phyloP scores from a whole-genome alignment of 495 filamentous ascomycete genomes.

The Aspergillus campestris region DNA sequence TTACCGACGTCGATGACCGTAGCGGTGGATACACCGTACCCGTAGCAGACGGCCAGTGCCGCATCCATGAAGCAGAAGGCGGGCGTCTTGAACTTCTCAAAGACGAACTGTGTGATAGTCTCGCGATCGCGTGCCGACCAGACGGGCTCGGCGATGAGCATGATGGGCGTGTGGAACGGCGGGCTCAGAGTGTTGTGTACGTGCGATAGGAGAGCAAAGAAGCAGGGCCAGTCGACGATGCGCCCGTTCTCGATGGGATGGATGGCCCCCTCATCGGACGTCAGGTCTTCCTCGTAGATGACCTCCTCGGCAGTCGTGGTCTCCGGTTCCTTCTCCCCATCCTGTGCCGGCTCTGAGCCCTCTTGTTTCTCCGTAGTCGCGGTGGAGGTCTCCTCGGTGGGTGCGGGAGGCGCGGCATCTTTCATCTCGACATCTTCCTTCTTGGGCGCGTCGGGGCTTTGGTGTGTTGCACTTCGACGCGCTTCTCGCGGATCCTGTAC shows the following conservation, averaged over 20 bases:
- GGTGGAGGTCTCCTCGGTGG: constrained; percentile 27
- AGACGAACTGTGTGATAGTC: constrained; percentile 79
- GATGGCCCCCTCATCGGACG: constrained; percentile 80
- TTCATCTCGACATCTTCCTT: constrained; percentile 45
- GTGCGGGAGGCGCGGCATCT: constrained; percentile 16
- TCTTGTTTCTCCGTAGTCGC: constrained; percentile 8
- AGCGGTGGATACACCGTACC: constrained; percentile 64
- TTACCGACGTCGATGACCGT: constrained; percentile 85
- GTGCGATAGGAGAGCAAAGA: constrained; percentile 83
- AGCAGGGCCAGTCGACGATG: constrained; percentile 81
- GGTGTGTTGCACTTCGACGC: constrained; percentile 43
- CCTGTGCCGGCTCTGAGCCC: constrained; percentile 10
- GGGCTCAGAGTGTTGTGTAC: constrained; percentile 80
- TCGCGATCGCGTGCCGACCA: constrained; percentile 83
- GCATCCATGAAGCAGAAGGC: constrained; percentile 81
- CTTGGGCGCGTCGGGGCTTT: constrained; percentile 27
- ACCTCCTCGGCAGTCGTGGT: constrained; percentile 35
- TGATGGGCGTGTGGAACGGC: constrained; percentile 86
- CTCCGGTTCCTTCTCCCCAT: constrained; percentile 12
- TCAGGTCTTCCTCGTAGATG: constrained; percentile 77
- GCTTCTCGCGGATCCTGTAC: constrained; percentile 64
- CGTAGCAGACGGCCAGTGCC: constrained; percentile 74
- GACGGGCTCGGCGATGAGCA: constrained; percentile 75
- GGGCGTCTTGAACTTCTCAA: constrained; percentile 93
- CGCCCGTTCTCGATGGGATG: constrained; percentile 79